Evolutionary conservation across 805 yeast genomes (phyloP).

Genomic region (Ogataea trehalophila): DNA sequence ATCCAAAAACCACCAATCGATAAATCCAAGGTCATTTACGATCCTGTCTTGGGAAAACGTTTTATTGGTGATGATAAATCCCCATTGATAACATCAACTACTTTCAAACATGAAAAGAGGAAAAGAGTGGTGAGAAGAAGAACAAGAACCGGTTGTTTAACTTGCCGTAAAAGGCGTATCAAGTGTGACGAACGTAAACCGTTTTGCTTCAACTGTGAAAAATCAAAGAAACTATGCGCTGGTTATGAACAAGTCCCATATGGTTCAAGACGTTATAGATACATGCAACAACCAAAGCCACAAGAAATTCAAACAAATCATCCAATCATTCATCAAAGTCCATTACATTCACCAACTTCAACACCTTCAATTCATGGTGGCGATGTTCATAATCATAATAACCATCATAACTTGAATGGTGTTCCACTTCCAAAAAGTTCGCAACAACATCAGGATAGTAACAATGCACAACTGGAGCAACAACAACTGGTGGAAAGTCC

Average conservation of each 20-base stretch:
- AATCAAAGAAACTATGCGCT: slow-evolving; percentile 58
- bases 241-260: slow-evolving; percentile 51
- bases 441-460: too few relatives aligned
- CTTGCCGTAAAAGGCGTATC: slow-evolving; percentile 66
- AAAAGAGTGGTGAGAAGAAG: slow-evolving; percentile 48
- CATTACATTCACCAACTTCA: not conserved
- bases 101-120: slow-evolving; percentile 30
- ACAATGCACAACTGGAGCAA: too few relatives aligned
- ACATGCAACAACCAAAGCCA: slow-evolving; percentile 20
- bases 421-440: too few relatives aligned
- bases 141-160: slow-evolving; percentile 71
- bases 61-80: slow-evolving; percentile 1
- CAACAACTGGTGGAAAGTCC: too few relatives aligned
- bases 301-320: slow-evolving; percentile 16
- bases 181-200: slow-evolving; percentile 77
- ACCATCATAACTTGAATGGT: too few relatives aligned
- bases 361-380: not conserved
- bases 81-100: slow-evolving; percentile 1
- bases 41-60: slow-evolving; percentile 10
- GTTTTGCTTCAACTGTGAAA: slow-evolving; percentile 61
- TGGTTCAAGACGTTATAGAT: slow-evolving; percentile 25
- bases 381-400: not conserved
- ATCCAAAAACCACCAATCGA: too few relatives aligned
- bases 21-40: slow-evolving; percentile 1
- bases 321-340: slow-evolving; percentile 9